Evolutionary conservation across 2,329 filamentous ascomycete genomes (phyloP), one percentile per base, ranked within the genome.

Genomic region (Sporothrix globosa): DNA sequence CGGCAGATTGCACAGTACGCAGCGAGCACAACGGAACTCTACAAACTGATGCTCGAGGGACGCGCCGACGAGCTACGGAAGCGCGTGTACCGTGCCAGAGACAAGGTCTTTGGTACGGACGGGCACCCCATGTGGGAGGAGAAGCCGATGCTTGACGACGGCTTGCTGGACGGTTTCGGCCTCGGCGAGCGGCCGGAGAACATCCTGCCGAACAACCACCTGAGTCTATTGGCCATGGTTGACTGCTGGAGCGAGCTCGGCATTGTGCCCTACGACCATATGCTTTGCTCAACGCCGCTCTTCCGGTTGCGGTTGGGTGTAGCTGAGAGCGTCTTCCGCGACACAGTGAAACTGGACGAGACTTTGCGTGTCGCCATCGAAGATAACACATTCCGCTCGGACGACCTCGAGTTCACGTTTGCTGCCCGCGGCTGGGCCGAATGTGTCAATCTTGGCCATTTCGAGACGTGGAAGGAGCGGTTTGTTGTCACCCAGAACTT

Each of bases 251-350:
- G 92, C 78, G 92, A 92, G 75, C 86, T 98, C 60, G 91, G 90
- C 46, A 99, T 97, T 76, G 91, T 96, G 63, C 96, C 96, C 0
- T 99, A 99, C 80, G 95, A 99, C 81, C 96, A 99, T 83, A 99
- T 99, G 94, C 96, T 99, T 75, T 99, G 96, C 83, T 97, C 93
- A 69, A 99, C 96, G 52, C 96, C 96, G 82, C 88, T 98, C 61
- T 99, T 99, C 84, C 91, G 96, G 67, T 88, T 99, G 74, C 97
- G 96, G 88, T 87, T 99, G 46, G 96, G 96, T 70, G 96, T 97
- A n/a, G 95, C 94, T 0, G 96, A 99, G 81, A 95, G 97, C 78
- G 85, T 99, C 50, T 99, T 97, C 83, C 90, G 93, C 74, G 93
- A 94, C 76, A 85, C 88, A 21, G 87, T 87, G 2, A 84, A 97